Conservation (phyloP, 164 flowering plant genomes). For the Kingdonia uniflora region DNA sequence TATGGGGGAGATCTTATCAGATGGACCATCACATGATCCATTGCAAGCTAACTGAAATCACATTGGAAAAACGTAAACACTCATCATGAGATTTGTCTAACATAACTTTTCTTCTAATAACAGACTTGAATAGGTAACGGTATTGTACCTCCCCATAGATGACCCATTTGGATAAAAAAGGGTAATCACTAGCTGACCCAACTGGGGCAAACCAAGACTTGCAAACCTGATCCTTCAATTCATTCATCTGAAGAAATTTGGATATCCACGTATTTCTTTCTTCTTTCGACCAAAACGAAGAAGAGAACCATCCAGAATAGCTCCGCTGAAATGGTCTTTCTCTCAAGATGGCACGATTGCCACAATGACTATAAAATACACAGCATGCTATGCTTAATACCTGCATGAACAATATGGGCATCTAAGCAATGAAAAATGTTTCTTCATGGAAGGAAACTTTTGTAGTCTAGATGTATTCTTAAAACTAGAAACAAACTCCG, state of each 20-base stretch:
- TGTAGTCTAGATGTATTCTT: too few relatives aligned
- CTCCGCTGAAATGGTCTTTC: constrained; percentile 48
- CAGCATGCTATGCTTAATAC: constrained; percentile 95
- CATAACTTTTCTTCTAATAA: too few relatives aligned
- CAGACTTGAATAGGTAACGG: too few relatives aligned
- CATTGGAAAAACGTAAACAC: too few relatives aligned
- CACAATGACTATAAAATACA: constrained; percentile 97
- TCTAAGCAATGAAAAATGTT: neutral
- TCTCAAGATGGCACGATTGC: constrained; percentile 66
- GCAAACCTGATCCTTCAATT: constrained; percentile 84
- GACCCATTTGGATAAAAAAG: constrained; percentile 93
- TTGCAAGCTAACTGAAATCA: constrained; percentile 52
- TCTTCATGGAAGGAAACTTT: too few relatives aligned
- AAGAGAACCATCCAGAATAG: constrained; percentile 51
- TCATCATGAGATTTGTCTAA: too few relatives aligned
- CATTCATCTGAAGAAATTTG: constrained; percentile 56
- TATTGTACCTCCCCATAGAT: constrained; percentile 84
- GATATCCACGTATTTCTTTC: constrained; percentile 66
- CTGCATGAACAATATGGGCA: constrained; percentile 25
- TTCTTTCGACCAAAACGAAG: constrained; percentile 52
- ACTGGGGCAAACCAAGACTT: constrained; percentile 99
- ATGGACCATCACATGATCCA: constrained; percentile 58
- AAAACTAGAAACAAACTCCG: neutral
- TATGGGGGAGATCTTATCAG: constrained; percentile 91
- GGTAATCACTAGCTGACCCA: constrained; percentile 97